These are phyloP conservation scores for Cucurbita argyrosperma DNA, from an alignment of 306 rosid species.

Conservation along the genomic window DNA sequence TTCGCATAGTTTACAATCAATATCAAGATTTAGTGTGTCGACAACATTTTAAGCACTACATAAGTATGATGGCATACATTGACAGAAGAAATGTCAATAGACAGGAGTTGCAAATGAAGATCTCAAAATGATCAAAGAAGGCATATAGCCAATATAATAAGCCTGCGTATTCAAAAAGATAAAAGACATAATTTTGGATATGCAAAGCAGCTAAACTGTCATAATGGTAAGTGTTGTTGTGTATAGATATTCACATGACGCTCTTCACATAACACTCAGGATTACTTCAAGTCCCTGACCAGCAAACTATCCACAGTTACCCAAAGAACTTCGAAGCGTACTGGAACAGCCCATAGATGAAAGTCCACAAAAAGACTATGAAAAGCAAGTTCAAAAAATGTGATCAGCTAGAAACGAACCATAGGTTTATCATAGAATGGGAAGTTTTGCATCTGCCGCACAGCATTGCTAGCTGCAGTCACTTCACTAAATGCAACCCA, in stretches of 20 bases:
- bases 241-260: background rate
- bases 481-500: conserved; percentile 97
- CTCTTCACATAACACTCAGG: background rate
- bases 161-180: background rate
- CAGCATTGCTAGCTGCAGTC: conserved; percentile 95
- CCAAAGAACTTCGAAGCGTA: background rate
- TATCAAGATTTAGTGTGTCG: background rate
- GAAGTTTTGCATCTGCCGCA: conserved; percentile 95
- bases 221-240: background rate
- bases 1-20: background rate
- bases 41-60: background rate
- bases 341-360: background rate
- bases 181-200: background rate
- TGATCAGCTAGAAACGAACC: conserved; percentile 36
- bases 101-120: background rate
- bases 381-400: conserved; percentile 3
- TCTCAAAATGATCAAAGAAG: background rate
- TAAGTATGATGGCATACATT: background rate
- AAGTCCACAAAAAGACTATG: background rate
- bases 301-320: background rate
- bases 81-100: background rate
- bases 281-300: background rate
- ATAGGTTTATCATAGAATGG: conserved; percentile 96
- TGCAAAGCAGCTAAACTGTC: background rate
- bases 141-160: background rate